These are phyloP conservation scores for Chlorella sorokiniana DNA, from an alignment of 139 green algal genomes.

Conservation along the genomic window DNA sequence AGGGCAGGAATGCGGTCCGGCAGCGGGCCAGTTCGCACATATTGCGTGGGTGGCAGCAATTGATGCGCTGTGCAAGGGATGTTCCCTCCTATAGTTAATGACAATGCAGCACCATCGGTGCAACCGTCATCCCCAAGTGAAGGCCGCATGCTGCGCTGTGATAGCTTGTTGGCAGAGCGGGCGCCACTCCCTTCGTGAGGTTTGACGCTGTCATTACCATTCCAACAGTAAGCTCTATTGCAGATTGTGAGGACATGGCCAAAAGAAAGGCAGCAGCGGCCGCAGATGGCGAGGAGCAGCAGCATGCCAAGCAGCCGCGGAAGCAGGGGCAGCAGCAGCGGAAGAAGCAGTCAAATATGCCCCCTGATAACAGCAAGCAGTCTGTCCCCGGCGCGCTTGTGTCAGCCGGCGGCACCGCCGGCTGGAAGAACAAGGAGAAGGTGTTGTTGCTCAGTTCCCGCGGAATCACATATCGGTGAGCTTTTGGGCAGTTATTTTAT, in stretches of 20 bases:
- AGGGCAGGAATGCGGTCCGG: no score
- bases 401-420: not conserved
- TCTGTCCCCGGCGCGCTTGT: not conserved
- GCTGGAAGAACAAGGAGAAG: slow-evolving; percentile 89
- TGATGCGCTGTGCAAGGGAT: no score
- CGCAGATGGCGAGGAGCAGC: not conserved
- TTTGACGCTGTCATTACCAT: no score
- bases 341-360: not conserved
- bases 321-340: slow-evolving; percentile 2
- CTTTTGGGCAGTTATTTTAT: not conserved
- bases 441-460: slow-evolving; percentile 83
- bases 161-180: no score
- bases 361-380: not conserved
- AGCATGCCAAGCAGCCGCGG: not conserved
- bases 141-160: no score
- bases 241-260: slow-evolving; percentile 5
- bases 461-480: slow-evolving; percentile 78
- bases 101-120: no score
- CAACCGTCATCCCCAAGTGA: no score
- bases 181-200: no score
- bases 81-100: no score
- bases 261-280: slow-evolving; percentile 9
- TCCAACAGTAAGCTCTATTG: not conserved
- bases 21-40: no score
- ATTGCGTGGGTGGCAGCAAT: no score